Evolutionary conservation across 345 rosid genomes (phyloP), one percentile per base, ranked within the genome.

Genomic region (Aurinia saxatilis): DNA sequence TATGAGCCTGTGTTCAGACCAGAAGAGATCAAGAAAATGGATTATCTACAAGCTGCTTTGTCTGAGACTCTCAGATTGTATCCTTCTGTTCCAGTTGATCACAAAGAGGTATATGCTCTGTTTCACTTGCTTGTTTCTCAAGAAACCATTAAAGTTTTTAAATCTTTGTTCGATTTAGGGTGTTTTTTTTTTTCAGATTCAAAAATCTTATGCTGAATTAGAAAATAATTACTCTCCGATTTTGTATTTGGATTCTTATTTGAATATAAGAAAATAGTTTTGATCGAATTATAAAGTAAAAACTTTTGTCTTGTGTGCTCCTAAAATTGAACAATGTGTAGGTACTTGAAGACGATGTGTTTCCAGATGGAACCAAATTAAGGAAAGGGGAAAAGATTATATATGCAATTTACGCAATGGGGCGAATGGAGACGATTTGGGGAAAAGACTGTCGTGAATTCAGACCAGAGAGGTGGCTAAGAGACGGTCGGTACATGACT

Each of bases 71-170:
- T 87, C 49, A 78, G 97, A 63, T 47, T 90, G 65, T 87, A 87
- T 64, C 97, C 96, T 73, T 87, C 96, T 0, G 96, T 90, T n/a
- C 97, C 97, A 0, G 73, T 87, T 7, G 97, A 90, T 71, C 96
- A 87, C 80, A 90, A 87, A 60, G 96, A 90, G 93, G 97, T 90
- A 77, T 19, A 1, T 36, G 5, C 29, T 49, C 47, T 41, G 45
- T 47, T 47, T 50, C 12, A 34, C 10, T 9, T 40, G 29, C 47
- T 14, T 65, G 17, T 48, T 34, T 39, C 18, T 10, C 40, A 63
- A 49, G 34, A 47, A 34, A 35, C 44, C 21, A 46, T 12, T 30
- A 40, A 8, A 10, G 19, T 1, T 13, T 29, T 57, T 8, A 16
- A 16, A 15, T 18, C 3, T 45, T 16, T 45, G 12, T 21, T 21